Evolutionary conservation across 2,329 filamentous ascomycete genomes (phyloP), one percentile per base, ranked within the genome.

Genomic region (Meredithiella fracta): DNA sequence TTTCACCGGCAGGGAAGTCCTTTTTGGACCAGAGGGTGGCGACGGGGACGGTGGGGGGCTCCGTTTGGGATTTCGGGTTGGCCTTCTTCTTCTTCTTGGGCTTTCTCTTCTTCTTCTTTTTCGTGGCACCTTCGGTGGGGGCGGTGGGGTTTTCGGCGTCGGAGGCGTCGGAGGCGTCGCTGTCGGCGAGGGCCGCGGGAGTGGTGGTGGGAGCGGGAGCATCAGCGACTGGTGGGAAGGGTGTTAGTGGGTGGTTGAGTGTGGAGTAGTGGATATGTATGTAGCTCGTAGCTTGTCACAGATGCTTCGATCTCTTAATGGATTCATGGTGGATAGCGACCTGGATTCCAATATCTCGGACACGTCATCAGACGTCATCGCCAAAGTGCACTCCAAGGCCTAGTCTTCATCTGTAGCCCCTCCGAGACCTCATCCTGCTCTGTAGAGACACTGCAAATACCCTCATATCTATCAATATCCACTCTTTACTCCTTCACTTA

Each of bases 71-170:
- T 56, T 84, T 87, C 53, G 82, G 74, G 15, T 67, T 67, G 68
- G 75, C 76, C 70, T 77, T 76, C 67, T 81, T 85, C 76, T 80
- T 84, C 67, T 80, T 82, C 66, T 82, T 78, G 70, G 80, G 83
- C 74, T 82, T 86, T 76, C 87, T 88, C 75, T 90, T 91, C 72
- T 89, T 88, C 72, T 88, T 88, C 67, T 85, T 84, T 23, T 59
- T 44, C 8, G 52, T 52, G 29, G 53, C 54, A 15, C 49, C 52
- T 17, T 51, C 57, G 11, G 57, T 31, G 25, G 53, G 15, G 23
- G 20, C 50, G 26, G 31, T 37, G 2, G 42, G 38, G 26, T 37
- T 54, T 8, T 53, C 58, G 31, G 53, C 49, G 8, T 54, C 60
- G 23, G 54, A 56, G 51, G 77, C 75, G 25, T 74, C 74, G n/a